A percentile compares a stretch with the other conserved stretches of the same genome.
These are phyloP conservation scores for Thalia dealbata DNA, from an alignment of 176 grass and related monocot genomes.

Conservation along the genomic window DNA sequence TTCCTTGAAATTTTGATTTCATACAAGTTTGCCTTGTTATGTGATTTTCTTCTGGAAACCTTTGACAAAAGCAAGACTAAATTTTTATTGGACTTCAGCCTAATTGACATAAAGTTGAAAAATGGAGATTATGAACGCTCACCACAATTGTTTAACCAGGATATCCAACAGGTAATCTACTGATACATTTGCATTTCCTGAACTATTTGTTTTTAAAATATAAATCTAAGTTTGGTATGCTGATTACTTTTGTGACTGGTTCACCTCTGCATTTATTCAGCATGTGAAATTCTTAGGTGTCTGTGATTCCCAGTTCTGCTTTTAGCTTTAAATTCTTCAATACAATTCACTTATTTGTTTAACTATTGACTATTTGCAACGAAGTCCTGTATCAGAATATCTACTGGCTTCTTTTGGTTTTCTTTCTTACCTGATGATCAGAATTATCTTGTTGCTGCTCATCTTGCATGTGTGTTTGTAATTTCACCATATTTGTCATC, in stretches of 20 bases:
- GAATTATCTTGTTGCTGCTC: not conserved
- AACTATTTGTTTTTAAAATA: not conserved
- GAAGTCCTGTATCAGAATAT: not conserved
- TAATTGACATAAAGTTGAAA: slow-evolving; percentile 73
- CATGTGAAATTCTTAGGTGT: not conserved
- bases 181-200: not conserved
- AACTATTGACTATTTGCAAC: slow-evolving; percentile 2
- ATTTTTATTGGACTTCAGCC: slow-evolving; percentile 57
- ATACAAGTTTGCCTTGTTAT: slow-evolving; percentile 61
- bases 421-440: not conserved
- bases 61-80: slow-evolving; percentile 37
- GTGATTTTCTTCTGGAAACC: slow-evolving; percentile 52
- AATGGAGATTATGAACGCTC: slow-evolving; percentile 66
- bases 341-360: not conserved
- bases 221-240: not conserved
- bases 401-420: not conserved
- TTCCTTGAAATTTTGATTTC: slow-evolving; percentile 59
- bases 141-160: slow-evolving; percentile 47
- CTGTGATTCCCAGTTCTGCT: not conserved
- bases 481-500: not conserved
- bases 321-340: not conserved
- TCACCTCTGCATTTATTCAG: not conserved
- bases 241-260: not conserved
- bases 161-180: slow-evolving; percentile 56
- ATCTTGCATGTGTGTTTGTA: not conserved